Base-by-base conservation (phyloP, 176 grass and related monocot genomes). In the Avena eriantha region DNA sequence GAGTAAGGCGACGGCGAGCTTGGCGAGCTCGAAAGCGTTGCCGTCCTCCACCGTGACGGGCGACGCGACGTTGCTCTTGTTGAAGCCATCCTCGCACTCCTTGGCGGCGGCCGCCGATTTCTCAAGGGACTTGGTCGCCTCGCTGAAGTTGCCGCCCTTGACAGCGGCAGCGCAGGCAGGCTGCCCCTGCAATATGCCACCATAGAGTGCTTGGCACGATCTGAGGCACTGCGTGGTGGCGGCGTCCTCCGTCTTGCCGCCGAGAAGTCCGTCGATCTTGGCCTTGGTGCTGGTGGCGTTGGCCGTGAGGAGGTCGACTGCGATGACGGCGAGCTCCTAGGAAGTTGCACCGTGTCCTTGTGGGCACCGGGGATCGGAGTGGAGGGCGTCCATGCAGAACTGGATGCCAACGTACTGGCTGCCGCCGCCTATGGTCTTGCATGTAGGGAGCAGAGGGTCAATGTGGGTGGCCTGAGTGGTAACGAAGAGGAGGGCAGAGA, bases 261-360 rank as follows among this genome's bases (percentile, higher is more conserved):
- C 48, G 16, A 76, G 47, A 2, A 76, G 73, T 14, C 5, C 73
- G 8, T 10, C 47, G 24, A 76, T 54, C 48, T 76, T 54, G 24
- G 73, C 48, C 48, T 76, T 53, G 15, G 73, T 53, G 73, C 47
- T 53, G 48, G 73, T 76, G 73, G 24, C 73, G 48, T 76, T 76
- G 73, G 8, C 48, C 73, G 73, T 76, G 47, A 51, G 47, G 73
- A 33, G 73, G 47, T 76, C 73, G 24, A 76, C 73, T 17, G 14
- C 48, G 45, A 76, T 26, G 73, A 29, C 8, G 23, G 48, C 48
- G 15, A 76, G 73, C 15, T 76, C 48, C 3, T 71, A 35, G 68
- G n/a, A 18, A 10, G 69, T 71, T 2, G 16, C 69, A 19, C 35
- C 68, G 18, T 71, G 35, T 36, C 35, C 35, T 36, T 36, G 3